Base-by-base conservation (phyloP, 371 early-diverging fungal species). In the Mortierella sp. region DNA sequence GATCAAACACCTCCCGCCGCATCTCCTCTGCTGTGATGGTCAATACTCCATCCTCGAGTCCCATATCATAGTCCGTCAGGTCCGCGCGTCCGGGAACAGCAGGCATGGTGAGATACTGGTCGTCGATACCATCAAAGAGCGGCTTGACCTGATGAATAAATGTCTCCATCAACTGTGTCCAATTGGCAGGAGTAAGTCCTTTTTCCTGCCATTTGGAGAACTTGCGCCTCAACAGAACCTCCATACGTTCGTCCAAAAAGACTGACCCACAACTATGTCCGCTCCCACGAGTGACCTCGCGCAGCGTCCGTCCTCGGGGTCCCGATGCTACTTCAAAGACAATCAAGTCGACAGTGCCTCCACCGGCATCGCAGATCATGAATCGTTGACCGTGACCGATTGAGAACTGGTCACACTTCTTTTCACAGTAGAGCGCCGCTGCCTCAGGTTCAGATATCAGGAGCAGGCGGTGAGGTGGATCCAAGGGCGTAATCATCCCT, bases 321-420 rank as follows among this genome's bases (percentile, higher is more conserved):
- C 80, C 80, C 21, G 74, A 55, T 9, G 73, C 72, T 13, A 83
- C 83, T n/a, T 83, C 83, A 74, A 83, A 83, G 38, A 80, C 81
- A 55, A 85, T 92, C 74, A 93, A 80, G 87, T 93, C 93, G 21
- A 93, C 93, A 0, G 93, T 93, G 38, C 93, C 93, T 44, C 93
- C 93, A 70, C 93, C 93, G 57, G 92, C 92, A 88, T 93, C 93
- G 74, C 92, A 92, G 68, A 93, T 92, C 90, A 93, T 92, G 84
- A 93, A 93, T 10, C 88, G 84, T 47, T 91, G 85, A 5, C 87
- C 87, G 55, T 88, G 87, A 16, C 80, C 86, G 38, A 91, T 77
- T n/a, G 87, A 78, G 77, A 90, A 91, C 70, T 88, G 90, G 24
- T 91, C 91, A 47, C 90, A 91, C 28, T 89, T 91, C 84, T 90